Base-by-base conservation (phyloP, 306 rosid species). In the Lathyrus oleraceus region DNA sequence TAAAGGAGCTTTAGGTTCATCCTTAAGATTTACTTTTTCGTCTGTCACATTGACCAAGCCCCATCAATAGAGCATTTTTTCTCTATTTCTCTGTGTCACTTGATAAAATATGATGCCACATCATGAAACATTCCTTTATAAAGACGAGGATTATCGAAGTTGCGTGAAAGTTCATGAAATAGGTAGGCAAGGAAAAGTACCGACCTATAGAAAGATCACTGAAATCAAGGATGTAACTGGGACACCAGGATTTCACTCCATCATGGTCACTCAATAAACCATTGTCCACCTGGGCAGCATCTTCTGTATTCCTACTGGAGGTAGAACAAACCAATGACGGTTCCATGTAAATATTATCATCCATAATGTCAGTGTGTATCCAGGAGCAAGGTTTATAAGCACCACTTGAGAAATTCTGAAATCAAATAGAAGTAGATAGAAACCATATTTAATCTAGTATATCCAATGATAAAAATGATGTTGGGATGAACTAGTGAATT, bases 311-410 rank as follows among this genome's bases (percentile, higher is more conserved):
- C 61, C 72, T 89, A 81, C 30, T 67, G 9, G 70, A 59, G 81
- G 71, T 65, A 60, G 86, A 71, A 63, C 61, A 60, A 76, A 8
- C 64, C n/a, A 28, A 72, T 58, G 79, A 78, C 44, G 82, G 81
- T 69, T 88, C 85, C 97, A 94, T 85, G 84, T 84, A 90, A 84
- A 94, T 83, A 77, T 94, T 90, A 62, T 94, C 98, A 49, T 94
- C 97, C 98, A 94, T 94, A 76, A 94, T 72, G 83, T 94, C 97
- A 2, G 88, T 70, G 86, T 94, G 98, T 79, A 88, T 83, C 98
- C 97, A 94, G 40, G 92, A 90, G 78, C 86, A 84, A 43, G 67
- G 82, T 74, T 81, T 88, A 78, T 78, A 78, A 21, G 83, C 79
- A 72, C 65, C 71, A 10, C 58, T 81, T 39, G 19, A 57, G 71